Evolutionary conservation across 1,139 yeast genomes (phyloP).

Genomic region (Suzukiozyma palmioleophila): DNA sequence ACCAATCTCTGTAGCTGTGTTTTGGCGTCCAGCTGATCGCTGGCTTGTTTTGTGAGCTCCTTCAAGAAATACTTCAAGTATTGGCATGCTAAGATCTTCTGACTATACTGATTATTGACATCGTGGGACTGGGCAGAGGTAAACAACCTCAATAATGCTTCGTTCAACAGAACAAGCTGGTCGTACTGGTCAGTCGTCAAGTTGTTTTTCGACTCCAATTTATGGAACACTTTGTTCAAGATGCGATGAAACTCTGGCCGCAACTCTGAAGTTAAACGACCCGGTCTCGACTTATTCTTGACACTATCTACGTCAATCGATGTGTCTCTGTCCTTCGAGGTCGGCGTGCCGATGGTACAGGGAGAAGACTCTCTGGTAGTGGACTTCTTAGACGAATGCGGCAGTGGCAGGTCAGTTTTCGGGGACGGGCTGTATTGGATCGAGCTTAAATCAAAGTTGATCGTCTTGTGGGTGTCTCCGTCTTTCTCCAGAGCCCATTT

Average conservation of each 20-base stretch:
- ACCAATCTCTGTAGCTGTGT: conserved; percentile 26
- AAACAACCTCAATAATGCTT: conserved; percentile 23
- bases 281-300: conserved; percentile 16
- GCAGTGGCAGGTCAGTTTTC: conserved; percentile 3
- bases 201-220: conserved; percentile 28
- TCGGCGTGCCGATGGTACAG: not conserved
- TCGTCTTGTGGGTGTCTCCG: conserved; percentile 11
- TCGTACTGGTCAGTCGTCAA: conserved; percentile 37
- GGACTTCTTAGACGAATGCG: conserved; percentile 12
- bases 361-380: conserved; percentile 15
- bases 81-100: conserved; percentile 33
- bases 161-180: conserved; percentile 29
- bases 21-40: conserved; percentile 12
- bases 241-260: conserved; percentile 27
- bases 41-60: conserved; percentile 25
- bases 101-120: conserved; percentile 13
- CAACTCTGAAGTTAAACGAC: conserved; percentile 18
- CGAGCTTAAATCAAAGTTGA: conserved; percentile 38
- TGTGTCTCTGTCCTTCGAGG: not conserved
- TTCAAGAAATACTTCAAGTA: conserved; percentile 38
- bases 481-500: conserved; percentile 25
- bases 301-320: too few species aligned
- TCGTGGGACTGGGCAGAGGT: conserved; percentile 19
- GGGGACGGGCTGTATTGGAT: conserved; percentile 12
- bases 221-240: conserved; percentile 32